Evolutionary conservation across 805 yeast genomes (phyloP).

Genomic region (Yamadazyma sp.): DNA sequence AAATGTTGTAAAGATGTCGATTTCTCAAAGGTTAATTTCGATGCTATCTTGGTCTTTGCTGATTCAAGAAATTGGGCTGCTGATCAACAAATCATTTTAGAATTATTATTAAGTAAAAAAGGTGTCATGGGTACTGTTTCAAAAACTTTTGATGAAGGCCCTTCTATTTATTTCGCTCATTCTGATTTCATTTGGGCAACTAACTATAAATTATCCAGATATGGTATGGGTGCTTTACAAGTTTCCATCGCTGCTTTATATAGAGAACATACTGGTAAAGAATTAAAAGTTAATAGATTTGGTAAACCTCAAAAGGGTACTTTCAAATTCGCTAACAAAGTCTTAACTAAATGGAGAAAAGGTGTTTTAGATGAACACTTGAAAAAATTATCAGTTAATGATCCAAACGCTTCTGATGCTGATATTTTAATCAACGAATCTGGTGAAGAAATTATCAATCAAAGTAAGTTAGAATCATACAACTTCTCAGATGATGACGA

Average conservation of each 20-base stretch:
- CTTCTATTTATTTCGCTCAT: conserved; percentile 83
- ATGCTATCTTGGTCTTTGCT: conserved; percentile 85
- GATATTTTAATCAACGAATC: conserved; percentile 42
- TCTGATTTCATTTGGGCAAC: conserved; percentile 95
- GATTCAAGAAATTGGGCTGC: conserved; percentile 93
- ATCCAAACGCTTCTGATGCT: conserved; percentile 41
- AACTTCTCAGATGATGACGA: conserved; percentile 27
- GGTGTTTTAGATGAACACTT: conserved; percentile 74
- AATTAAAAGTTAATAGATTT: conserved; percentile 74
- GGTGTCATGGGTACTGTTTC: conserved; percentile 86
- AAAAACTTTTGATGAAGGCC: conserved; percentile 70
- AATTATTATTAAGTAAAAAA: conserved; percentile 66
- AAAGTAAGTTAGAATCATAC: conserved; percentile 37
- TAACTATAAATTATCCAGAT: conserved; percentile 73
- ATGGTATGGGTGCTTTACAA: conserved; percentile 94
- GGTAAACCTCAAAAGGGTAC: conserved; percentile 92
- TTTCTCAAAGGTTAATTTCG: conserved; percentile 64
- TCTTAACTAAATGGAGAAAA: conserved; percentile 73
- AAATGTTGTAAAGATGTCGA: conserved; percentile 54
- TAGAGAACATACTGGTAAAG: conserved; percentile 80
- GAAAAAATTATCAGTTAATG: conserved; percentile 46
- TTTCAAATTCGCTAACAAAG: conserved; percentile 77
- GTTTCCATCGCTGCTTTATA: conserved; percentile 83
- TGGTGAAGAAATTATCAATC: conserved; percentile 44
- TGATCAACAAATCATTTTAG: conserved; percentile 86